Evolutionary conservation across 2,329 filamentous ascomycete genomes (phyloP).

Genomic region (Botrytis pseudocinerea): DNA sequence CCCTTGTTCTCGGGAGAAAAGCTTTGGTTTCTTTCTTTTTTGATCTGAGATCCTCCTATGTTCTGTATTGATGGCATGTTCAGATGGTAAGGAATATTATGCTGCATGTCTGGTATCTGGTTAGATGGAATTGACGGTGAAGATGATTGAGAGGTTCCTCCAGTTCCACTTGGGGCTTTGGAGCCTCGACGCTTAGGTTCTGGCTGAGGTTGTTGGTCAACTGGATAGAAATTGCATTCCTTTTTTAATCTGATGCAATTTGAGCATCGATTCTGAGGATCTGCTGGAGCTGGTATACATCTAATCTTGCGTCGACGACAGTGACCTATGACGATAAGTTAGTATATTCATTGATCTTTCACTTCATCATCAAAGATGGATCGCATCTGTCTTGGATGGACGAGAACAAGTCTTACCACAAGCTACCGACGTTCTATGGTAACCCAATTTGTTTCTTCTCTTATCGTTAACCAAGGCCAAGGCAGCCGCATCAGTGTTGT

Average conservation of each 20-base stretch:
- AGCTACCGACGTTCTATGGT: constrained; percentile 91
- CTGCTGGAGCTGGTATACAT: constrained; percentile 75
- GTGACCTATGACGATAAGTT: constrained; percentile 60
- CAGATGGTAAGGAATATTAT: constrained; percentile 47
- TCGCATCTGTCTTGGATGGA: constrained; percentile 22
- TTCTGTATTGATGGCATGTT: constrained; percentile 49
- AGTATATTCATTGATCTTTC: constrained; percentile 23
- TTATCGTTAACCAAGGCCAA: constrained; percentile 54
- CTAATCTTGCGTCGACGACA: constrained; percentile 92
- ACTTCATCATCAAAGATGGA: constrained; percentile 18
- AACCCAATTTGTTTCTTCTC: constrained; percentile 88
- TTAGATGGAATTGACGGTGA: constrained; percentile 50
- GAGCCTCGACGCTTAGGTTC: constrained; percentile 45
- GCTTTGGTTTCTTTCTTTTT: constrained; percentile 42
- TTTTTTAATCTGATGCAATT: constrained; percentile 95
- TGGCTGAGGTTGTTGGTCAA: constrained; percentile 68
- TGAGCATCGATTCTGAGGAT: constrained; percentile 74
- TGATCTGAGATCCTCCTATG: constrained; percentile 48
- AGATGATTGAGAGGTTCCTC: constrained; percentile 48
- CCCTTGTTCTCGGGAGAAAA: constrained; percentile 41
- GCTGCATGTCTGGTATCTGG: constrained; percentile 46
- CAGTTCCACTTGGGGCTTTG: constrained; percentile 42
- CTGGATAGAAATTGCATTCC: constrained; percentile 88
- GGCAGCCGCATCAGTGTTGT: constrained; percentile 40
- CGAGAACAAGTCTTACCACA: constrained; percentile 70